Base-by-base conservation (phyloP, 2,329 filamentous ascomycete genomes). In the Aspergillus eucalypticola region DNA sequence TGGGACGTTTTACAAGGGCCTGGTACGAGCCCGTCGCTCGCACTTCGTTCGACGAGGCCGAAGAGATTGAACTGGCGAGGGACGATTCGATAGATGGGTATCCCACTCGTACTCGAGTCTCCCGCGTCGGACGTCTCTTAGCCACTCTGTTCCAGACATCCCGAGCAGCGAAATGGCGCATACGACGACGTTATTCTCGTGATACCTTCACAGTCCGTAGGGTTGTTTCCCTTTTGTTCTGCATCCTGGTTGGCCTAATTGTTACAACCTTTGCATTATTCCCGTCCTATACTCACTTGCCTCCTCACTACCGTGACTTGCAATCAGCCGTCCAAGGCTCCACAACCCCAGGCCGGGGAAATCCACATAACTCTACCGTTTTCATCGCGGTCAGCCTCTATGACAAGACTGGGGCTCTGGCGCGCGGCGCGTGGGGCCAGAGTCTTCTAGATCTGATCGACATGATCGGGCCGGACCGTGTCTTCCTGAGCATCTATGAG, bases 301-400 rank as follows among this genome's bases (percentile, higher is more conserved):
- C 46, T 7, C 46, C 25, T 4, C 46, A 50, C 10, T 50, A 50
- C 8, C 13, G 27, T 8, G 25, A 8, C 29, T 19, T 27, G 46
- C 25, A 29, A 50, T 32, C 5, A 35, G 46, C 25, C 46, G 46
- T 50, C 13, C 46, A 50, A 50, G 23, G 5, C 15, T 50, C 46
- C 15, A 50, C 25, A 10, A 29, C 25, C 3, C 61, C 71, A 5
- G 79, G 78, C 2, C 69, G 81, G 39, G 83, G 77, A 5, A 87
- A 87, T 61, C 67, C 77, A 1, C 73, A 78, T 56, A 79, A 84
- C 50, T 87, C 91, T 71, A 88, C 86, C 67, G 78, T 92, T 21
- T 92, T 89, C 68, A 89, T 92, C 56, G 87, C 87, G 1, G 85
- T 88, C n/a, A 90, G 86, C 66, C 80, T 92, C 49, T 88, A 89